phyloP scores from a whole-genome alignment of 129 eudicot species.

The Kitagawia praeruptora region DNA sequence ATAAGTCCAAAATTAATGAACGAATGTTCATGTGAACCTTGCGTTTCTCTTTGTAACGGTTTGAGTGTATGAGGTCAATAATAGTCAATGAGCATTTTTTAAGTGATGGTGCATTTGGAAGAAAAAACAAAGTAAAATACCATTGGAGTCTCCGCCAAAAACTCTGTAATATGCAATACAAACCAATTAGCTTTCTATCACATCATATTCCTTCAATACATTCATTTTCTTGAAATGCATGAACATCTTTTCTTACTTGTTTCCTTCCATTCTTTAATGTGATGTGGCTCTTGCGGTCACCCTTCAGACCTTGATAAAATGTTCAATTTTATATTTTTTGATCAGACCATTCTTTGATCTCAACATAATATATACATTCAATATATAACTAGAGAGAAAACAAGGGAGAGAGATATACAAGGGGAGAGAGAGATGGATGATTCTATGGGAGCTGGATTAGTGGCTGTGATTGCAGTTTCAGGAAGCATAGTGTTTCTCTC shows the following conservation, averaged over 20 bases:
- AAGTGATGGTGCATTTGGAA: background rate
- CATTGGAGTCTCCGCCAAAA: slow-evolving; percentile 20
- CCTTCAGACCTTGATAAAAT: slow-evolving; percentile 21
- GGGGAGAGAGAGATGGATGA: slow-evolving; percentile 24
- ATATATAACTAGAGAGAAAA: background rate
- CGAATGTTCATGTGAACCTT: background rate
- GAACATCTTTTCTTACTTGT: background rate
- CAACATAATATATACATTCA: background rate
- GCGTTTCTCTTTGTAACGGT: background rate
- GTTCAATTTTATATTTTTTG: slow-evolving; percentile 18
- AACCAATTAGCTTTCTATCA: slow-evolving; percentile 11
- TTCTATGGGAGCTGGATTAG: slow-evolving; percentile 42
- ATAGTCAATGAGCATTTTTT: background rate
- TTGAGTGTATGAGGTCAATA: background rate
- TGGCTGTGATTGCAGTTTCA: slow-evolving; percentile 82
- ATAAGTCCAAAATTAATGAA: too few species aligned
- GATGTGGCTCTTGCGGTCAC: slow-evolving; percentile 22
- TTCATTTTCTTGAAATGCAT: slow-evolving; percentile 2
- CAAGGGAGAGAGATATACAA: background rate
- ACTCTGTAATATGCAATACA: slow-evolving; percentile 3
- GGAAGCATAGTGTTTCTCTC: slow-evolving; percentile 77
- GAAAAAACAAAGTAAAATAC: background rate
- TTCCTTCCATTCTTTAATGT: slow-evolving; percentile 2
- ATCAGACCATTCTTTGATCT: slow-evolving; percentile 1
- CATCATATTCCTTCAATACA: background rate